A percentile compares a stretch with the other conserved stretches of the same genome.
phyloP scores from a whole-genome alignment of 352 stramenopile genomes.

The Salisapilia sapeloensis region DNA sequence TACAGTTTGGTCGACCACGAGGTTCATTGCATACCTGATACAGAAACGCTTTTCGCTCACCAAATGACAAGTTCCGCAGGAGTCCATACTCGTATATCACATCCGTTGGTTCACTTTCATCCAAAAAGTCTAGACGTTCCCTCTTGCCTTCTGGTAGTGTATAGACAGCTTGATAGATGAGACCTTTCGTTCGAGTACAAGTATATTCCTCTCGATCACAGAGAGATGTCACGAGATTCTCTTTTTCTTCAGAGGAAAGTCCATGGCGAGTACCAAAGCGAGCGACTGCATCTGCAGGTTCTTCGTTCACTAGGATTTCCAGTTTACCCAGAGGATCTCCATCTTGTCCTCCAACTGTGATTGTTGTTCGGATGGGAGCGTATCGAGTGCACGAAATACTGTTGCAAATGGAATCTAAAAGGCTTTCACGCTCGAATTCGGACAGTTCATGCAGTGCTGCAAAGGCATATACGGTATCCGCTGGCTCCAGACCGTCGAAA shows the following conservation, averaged over 20 bases:
- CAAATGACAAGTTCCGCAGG: conserved; percentile 48
- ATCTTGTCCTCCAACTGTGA: conserved; percentile 40
- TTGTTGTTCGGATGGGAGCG: conserved; percentile 33
- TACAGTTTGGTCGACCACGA: conserved; percentile 46
- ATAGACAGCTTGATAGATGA: conserved; percentile 48
- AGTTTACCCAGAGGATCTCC: conserved; percentile 37
- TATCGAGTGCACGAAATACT: conserved; percentile 28
- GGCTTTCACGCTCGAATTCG: conserved; percentile 9
- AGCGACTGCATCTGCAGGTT: conserved; percentile 50
- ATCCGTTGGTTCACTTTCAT: conserved; percentile 54
- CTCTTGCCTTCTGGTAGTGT: conserved; percentile 23
- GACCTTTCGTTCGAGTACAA: conserved; percentile 28
- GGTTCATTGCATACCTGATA: conserved; percentile 54
- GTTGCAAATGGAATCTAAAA: conserved; percentile 38
- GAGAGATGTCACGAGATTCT: conserved; percentile 25
- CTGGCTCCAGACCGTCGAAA: conserved; percentile 55
- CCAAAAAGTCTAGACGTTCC: conserved; percentile 50
- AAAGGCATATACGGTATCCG: conserved; percentile 53
- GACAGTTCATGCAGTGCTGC: conserved; percentile 27
- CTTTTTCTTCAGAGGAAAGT: conserved; percentile 32
- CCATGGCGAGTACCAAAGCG: conserved; percentile 60
- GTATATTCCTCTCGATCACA: conserved; percentile 29
- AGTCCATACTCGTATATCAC: conserved; percentile 60
- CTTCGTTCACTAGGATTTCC: conserved; percentile 40
- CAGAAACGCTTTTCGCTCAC: conserved; percentile 46